A percentile compares a stretch with the other conserved stretches of the same genome.
These are phyloP conservation scores for Lepidium campestre DNA, from an alignment of 441 rosid species.

Conservation along the genomic window DNA sequence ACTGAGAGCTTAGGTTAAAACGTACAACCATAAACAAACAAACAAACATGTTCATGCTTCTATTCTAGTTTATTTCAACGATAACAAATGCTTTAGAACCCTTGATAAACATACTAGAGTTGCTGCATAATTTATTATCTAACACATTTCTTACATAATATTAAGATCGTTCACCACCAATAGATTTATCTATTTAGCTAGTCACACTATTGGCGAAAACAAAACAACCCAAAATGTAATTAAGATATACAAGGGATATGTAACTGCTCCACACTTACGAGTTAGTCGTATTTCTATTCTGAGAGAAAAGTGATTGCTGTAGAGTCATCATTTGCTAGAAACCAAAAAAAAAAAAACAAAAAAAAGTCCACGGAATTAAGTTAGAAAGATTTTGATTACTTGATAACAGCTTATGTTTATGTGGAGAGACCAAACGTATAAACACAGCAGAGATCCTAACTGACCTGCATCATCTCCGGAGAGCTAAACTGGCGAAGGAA, in stretches of 20 bases:
- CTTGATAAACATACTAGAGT: not conserved
- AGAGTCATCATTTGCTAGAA: conserved; percentile 52
- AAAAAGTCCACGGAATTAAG: not conserved
- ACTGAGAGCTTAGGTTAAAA: not conserved
- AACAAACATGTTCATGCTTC: not conserved
- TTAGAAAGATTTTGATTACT: not conserved
- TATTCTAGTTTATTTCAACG: not conserved
- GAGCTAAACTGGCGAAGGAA: conserved; percentile 55
- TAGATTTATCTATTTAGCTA: not conserved
- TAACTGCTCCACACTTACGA: conserved; percentile 33
- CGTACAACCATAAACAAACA: not conserved
- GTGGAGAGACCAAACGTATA: not conserved
- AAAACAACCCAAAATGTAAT: not conserved
- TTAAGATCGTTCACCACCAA: not conserved
- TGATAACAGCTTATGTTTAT: not conserved
- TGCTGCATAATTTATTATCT: not conserved
- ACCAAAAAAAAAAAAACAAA: conserved; percentile 2
- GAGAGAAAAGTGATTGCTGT: conserved; percentile 53
- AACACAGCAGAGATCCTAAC: not conserved
- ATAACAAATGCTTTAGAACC: not conserved
- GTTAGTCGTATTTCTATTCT: conserved; percentile 37
- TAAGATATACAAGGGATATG: not conserved
- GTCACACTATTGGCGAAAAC: not conserved
- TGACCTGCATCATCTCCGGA: conserved; percentile 63
- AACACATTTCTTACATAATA: not conserved